phyloP scores from a whole-genome alignment of 306 rosid genomes.

The Potentilla sterilis region DNA sequence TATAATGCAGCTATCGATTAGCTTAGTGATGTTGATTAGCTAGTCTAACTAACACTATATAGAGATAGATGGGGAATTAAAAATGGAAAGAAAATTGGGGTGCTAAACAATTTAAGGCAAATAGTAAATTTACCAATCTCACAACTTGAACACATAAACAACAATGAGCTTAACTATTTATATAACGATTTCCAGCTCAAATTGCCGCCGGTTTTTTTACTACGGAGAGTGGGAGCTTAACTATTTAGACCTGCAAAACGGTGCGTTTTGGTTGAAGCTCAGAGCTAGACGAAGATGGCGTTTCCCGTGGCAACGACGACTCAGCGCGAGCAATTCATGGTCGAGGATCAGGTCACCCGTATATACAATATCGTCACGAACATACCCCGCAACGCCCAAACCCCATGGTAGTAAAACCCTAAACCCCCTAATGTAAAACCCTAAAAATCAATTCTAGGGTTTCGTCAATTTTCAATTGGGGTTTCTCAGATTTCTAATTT shows the following conservation, averaged over 20 bases:
- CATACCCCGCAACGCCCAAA: constrained; percentile 52
- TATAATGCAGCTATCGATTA: too few species aligned
- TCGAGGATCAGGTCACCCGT: constrained; percentile 49
- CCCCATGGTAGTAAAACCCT: constrained; percentile 34
- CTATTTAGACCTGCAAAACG: background rate
- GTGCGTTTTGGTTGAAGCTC: background rate
- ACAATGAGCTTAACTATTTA: background rate
- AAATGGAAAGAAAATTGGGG: too few species aligned
- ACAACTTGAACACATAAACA: background rate
- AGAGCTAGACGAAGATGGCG: constrained; percentile 29
- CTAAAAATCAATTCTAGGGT: background rate
- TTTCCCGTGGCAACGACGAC: constrained; percentile 40
- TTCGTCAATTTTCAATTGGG: background rate
- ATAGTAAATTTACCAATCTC: too few species aligned
- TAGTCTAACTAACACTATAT: too few species aligned
- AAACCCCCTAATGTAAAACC: background rate
- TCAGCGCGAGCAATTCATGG: constrained; percentile 63
- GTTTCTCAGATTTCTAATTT: background rate
- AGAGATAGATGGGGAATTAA: too few species aligned
- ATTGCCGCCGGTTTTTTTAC: background rate
- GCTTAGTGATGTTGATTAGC: too few species aligned
- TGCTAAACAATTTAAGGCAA: too few species aligned
- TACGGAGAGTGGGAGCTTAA: too few species aligned
- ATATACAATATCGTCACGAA: constrained; percentile 47
- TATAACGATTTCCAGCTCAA: background rate